Base-by-base conservation (phyloP, 1,284 basidiomycete genomes). In the Trametes sp. region DNA sequence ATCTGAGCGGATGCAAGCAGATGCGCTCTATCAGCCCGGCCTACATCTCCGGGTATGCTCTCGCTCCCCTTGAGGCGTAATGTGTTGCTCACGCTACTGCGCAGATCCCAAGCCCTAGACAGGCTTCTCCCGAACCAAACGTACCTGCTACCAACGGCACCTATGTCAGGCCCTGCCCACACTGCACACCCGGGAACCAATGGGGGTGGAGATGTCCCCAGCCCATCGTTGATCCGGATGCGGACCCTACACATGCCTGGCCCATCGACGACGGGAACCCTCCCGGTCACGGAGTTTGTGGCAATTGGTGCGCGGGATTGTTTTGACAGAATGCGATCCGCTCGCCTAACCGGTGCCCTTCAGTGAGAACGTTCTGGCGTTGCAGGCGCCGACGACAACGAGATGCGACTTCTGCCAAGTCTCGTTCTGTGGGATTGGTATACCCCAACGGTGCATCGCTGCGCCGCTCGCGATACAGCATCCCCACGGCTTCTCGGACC, bases 371-470 rank as follows among this genome's bases (percentile, higher is more conserved):
- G 73, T 92, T 6, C 81, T 92, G 28, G 89, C 90, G 26, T 75
- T 88, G 1, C 79, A 76, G 31, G 90, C 91, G 14, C 92, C 91
- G 16, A 77, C 84, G 35, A 89, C 90, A 14, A 84, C 88, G n/a
- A 88, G 85, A 74, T 93, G 91, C 70, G 91, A 93, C 72, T 84
- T 93, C 63, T 93, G 91, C 68, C 86, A 87, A 64, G 85, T 89
- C 16, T 87, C 81, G 3, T 93, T 93, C 73, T 93, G 91, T 70
- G 91, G 92, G 4, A 87, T 93, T 59, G 84, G 84, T 58, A 81
- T 93, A 16, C 89, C 85, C 59, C 84, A 82, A 21, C 86, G 91
- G 50, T 93, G 91, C 72, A 71, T 82, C 44, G 88, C 90, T 2
- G 74, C 82, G n/a, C 78, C 83, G 23, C 73, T 93, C 11, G 57